A percentile compares a stretch with the other conserved stretches of the same genome.
phyloP scores from a whole-genome alignment of 495 filamentous ascomycete species.

The Staphylotrichum longicolle region DNA sequence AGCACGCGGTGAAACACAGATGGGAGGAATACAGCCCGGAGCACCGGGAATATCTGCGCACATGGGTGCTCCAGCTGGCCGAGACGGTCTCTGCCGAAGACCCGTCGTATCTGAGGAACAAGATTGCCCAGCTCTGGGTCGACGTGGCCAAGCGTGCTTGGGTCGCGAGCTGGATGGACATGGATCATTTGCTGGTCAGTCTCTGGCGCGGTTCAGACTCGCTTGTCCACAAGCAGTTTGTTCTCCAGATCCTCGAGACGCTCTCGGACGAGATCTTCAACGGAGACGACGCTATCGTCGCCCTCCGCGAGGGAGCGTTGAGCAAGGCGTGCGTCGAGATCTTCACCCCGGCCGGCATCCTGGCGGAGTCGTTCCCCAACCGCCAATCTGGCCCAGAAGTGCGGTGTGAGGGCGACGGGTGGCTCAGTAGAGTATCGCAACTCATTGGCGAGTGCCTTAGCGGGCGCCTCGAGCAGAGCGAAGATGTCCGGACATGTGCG shows the following conservation, averaged over 20 bases:
- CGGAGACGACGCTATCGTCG: constrained; percentile 80
- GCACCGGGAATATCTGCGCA: constrained; percentile 62
- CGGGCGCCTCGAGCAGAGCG: constrained; percentile 60
- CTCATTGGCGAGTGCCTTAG: constrained; percentile 72
- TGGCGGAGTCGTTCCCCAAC: constrained; percentile 69
- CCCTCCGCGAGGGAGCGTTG: constrained; percentile 73
- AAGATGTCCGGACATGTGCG: constrained; percentile 63
- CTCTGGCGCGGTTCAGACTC: constrained; percentile 69
- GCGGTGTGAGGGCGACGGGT: constrained; percentile 77
- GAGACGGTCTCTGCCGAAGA: constrained; percentile 68
- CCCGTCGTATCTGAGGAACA: constrained; percentile 82
- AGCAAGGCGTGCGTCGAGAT: constrained; percentile 90
- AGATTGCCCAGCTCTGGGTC: constrained; percentile 92
- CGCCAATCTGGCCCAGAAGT: constrained; percentile 58
- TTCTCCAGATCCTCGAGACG: constrained; percentile 82
- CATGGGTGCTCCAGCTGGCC: constrained; percentile 77
- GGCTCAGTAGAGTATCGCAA: constrained; percentile 73
- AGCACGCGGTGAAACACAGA: constrained; percentile 79
- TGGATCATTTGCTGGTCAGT: constrained; percentile 79
- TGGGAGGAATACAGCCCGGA: constrained; percentile 68
- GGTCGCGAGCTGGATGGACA: constrained; percentile 87
- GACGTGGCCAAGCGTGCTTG: constrained; percentile 92
- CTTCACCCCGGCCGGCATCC: constrained; percentile 75
- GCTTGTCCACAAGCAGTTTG: constrained; percentile 72
- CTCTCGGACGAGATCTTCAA: constrained; percentile 93